Evolutionary conservation across 2,329 filamentous ascomycete species (phyloP).

Genomic region (Diplodia corticola): DNA sequence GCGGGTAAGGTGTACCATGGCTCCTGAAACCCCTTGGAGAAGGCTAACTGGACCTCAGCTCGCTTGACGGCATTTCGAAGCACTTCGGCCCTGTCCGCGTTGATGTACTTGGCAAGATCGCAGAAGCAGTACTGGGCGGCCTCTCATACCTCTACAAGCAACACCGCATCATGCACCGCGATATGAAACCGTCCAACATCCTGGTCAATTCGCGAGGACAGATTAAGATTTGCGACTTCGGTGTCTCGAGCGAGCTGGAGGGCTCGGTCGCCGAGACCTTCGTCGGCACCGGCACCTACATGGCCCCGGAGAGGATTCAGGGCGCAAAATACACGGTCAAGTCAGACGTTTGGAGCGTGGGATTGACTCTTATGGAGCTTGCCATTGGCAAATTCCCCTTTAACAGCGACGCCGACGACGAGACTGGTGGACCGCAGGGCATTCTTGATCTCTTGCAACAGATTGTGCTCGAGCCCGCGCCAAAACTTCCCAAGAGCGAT

Average conservation of each 20-base stretch:
- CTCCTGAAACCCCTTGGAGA: not conserved
- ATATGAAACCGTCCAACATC: conserved; percentile 98
- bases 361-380: conserved; percentile 91
- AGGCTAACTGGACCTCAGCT: conserved; percentile 52
- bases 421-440: conserved; percentile 74
- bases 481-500: conserved; percentile 91
- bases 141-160: conserved; percentile 93
- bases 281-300: conserved; percentile 97
- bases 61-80: conserved; percentile 89
- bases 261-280: conserved; percentile 99
- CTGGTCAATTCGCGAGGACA: conserved; percentile 89
- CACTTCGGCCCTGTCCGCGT: conserved; percentile 94
- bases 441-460: conserved; percentile 95
- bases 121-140: conserved; percentile 89
- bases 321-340: conserved; percentile 97
- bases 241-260: conserved; percentile 95
- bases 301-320: conserved; percentile 97
- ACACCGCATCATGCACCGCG: conserved; percentile 98
- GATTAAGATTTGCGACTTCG: conserved; percentile 98
- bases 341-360: conserved; percentile 98
- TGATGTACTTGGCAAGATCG: conserved; percentile 95
- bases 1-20: conserved; percentile 66
- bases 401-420: conserved; percentile 71
- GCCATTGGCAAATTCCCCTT: conserved; percentile 98
- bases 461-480: conserved; percentile 94